phyloP scores from a whole-genome alignment of 1,284 basidiomycete genomes.

The Cryptococcus deneoformans region DNA sequence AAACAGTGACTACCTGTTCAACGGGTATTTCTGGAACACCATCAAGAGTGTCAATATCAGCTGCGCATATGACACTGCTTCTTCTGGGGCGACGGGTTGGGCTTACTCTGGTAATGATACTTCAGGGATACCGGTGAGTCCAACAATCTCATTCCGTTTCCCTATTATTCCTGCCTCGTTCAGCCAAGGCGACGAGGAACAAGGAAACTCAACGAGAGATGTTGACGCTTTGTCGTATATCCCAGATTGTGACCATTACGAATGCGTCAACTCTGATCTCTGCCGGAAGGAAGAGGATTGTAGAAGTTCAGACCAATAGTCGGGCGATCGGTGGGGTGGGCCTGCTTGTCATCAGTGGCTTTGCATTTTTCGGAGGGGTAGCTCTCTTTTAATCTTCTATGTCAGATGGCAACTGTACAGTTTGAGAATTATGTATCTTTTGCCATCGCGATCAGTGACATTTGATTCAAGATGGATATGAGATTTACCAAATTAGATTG shows the following conservation, averaged over 20 bases:
- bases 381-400: background rate
- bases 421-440: background rate
- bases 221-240: background rate
- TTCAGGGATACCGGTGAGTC: slow-evolving; percentile 25
- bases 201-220: background rate
- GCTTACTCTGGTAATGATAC: slow-evolving; percentile 27
- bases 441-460: too few relatives aligned
- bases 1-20: slow-evolving; percentile 65
- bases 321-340: background rate
- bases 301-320: background rate
- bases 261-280: slow-evolving; percentile 14
- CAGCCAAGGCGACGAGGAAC: background rate
- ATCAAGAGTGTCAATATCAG: slow-evolving; percentile 31
- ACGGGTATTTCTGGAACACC: slow-evolving; percentile 43
- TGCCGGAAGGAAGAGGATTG: background rate
- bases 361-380: background rate
- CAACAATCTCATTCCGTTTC: background rate
- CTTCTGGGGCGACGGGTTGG: slow-evolving; percentile 29
- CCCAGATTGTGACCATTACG: slow-evolving; percentile 6
- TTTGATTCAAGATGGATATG: too few relatives aligned
- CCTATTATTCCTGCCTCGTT: background rate
- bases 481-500: too few relatives aligned
- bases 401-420: background rate
- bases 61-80: slow-evolving; percentile 22
- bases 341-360: background rate